These are phyloP conservation scores for Podospora didyma DNA, from an alignment of 495 filamentous ascomycete species.

Conservation along the genomic window DNA sequence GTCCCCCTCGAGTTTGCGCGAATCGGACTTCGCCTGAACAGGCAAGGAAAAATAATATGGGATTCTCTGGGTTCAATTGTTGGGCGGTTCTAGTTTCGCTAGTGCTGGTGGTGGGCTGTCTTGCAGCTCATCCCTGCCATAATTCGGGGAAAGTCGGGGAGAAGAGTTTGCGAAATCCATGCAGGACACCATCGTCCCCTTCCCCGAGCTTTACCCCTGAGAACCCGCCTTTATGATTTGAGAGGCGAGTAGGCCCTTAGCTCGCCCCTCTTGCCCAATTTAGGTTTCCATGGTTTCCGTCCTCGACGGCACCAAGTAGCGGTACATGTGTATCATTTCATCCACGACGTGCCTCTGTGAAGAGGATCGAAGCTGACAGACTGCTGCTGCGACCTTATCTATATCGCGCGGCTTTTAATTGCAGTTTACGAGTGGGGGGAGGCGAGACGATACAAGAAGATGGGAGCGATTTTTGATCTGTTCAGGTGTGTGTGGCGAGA, in stretches of 20 bases:
- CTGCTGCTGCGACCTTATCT: background rate
- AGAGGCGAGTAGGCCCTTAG: background rate
- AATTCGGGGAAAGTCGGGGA: conserved; percentile 21
- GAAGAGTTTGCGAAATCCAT: conserved; percentile 11
- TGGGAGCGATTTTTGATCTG: background rate
- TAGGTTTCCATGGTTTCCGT: background rate
- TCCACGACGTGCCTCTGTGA: background rate
- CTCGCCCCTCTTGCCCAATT: background rate
- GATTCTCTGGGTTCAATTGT: no score
- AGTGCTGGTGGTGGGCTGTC: no score
- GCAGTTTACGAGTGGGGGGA: background rate
- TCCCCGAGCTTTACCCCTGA: conserved; percentile 14
- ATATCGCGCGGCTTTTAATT: background rate
- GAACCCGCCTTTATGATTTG: background rate
- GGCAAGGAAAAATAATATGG: background rate
- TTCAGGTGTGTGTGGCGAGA: background rate
- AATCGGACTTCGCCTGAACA: background rate
- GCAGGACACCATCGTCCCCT: conserved; percentile 9
- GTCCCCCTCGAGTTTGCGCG: background rate
- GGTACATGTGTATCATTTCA: background rate
- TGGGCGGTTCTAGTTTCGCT: no score
- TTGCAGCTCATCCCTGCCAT: conserved; percentile 3
- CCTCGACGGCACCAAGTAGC: background rate
- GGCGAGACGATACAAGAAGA: background rate
- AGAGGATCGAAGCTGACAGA: background rate